phyloP scores from a whole-genome alignment of 2,329 filamentous ascomycete genomes.

The Cladobotryum protrusum region DNA sequence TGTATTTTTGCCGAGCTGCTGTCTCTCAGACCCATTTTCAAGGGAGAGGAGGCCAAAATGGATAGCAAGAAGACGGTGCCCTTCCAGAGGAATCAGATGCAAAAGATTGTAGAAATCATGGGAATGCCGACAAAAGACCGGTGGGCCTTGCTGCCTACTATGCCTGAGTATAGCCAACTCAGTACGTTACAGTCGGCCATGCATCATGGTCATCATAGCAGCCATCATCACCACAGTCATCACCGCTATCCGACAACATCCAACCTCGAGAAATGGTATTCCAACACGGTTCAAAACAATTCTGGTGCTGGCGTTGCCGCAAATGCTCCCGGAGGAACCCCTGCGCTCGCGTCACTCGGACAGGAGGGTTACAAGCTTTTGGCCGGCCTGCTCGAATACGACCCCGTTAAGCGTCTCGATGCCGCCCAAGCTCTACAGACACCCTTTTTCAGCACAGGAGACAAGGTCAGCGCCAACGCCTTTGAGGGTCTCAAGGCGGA shows the following conservation, averaged over 20 bases:
- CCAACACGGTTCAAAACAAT: constrained; percentile 58
- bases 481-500: constrained; percentile 85
- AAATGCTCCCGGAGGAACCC: constrained; percentile 16
- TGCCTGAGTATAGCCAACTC: constrained; percentile 81
- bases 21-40: constrained; percentile 89
- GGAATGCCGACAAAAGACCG: constrained; percentile 81
- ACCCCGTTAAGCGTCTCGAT: constrained; percentile 80
- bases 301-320: constrained; percentile 23
- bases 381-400: constrained; percentile 80
- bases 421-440: constrained; percentile 86
- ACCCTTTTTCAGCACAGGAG: constrained; percentile 74
- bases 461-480: constrained; percentile 71
- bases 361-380: constrained; percentile 77
- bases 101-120: constrained; percentile 96
- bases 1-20: constrained; percentile 96
- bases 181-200: constrained; percentile 46
- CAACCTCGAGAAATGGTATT: constrained; percentile 74
- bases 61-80: constrained; percentile 96
- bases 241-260: constrained; percentile 35
- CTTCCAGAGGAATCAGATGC: constrained; percentile 97
- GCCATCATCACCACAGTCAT: constrained; percentile 41
- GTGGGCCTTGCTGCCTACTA: constrained; percentile 77
- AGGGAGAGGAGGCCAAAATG: constrained; percentile 98
- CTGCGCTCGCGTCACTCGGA: constrained; percentile 55
- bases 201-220: constrained; percentile 36